Evolutionary conservation across 305 asterid genomes (phyloP).

Genomic region (Fraxinus angustifolia): DNA sequence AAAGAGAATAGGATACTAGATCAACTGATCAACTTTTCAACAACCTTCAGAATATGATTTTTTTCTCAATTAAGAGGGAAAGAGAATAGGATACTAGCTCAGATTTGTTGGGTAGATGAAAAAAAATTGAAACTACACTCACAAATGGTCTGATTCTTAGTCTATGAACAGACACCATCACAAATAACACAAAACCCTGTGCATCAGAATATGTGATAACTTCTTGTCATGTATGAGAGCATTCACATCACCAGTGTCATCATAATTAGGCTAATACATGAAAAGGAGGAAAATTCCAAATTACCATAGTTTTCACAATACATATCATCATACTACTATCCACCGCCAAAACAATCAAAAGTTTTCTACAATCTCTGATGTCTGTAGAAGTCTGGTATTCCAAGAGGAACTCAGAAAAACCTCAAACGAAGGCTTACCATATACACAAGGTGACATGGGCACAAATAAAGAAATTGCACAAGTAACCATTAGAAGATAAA

Average conservation of each 20-base stretch:
- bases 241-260: not conserved
- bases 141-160: not conserved
- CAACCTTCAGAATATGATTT: too few species aligned
- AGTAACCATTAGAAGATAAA: not conserved
- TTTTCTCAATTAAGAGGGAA: too few species aligned
- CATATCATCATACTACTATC: not conserved
- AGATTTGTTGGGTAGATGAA: not conserved
- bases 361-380: not conserved
- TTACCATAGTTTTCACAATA: not conserved
- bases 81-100: too few species aligned
- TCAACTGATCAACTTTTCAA: not conserved
- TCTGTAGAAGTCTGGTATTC: not conserved
- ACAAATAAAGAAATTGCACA: not conserved
- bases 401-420: not conserved
- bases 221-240: not conserved
- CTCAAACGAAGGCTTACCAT: not conserved
- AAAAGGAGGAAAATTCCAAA: not conserved
- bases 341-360: not conserved
- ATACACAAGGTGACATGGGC: not conserved
- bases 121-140: not conserved
- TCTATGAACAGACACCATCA: not conserved
- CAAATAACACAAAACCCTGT: not conserved
- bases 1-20: too few species aligned
- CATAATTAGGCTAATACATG: not conserved
- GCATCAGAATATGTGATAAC: not conserved